phyloP scores from a whole-genome alignment of 202 grass and related monocot species.

The Alloteropsis angusta region DNA sequence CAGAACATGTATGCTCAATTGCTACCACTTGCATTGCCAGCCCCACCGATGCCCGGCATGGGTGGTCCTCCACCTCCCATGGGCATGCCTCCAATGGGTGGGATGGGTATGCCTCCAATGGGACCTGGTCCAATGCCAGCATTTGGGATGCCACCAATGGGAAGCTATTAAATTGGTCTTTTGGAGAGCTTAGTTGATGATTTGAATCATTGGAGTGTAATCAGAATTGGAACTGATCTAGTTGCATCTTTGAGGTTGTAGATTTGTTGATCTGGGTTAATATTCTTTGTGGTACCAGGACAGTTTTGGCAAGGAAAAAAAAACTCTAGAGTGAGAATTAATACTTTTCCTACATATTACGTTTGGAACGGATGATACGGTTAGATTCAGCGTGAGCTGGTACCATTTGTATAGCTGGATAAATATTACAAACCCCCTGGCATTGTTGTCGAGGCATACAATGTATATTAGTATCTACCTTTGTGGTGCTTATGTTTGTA shows the following conservation, averaged over 20 bases:
- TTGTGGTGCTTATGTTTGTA: no score
- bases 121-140: constrained; percentile 55
- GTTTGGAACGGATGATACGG: not conserved
- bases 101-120: constrained; percentile 69
- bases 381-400: constrained; percentile 12
- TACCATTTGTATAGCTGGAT: constrained; percentile 45
- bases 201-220: not conserved
- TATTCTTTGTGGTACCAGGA: constrained; percentile 55
- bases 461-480: not conserved
- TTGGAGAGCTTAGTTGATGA: constrained; percentile 9
- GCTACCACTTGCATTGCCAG: constrained; percentile 83
- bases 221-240: not conserved
- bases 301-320: constrained; percentile 25
- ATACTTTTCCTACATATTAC: not conserved
- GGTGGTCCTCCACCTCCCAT: constrained; percentile 50
- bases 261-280: constrained; percentile 5
- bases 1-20: constrained; percentile 98
- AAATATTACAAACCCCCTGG: not conserved
- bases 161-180: constrained; percentile 50
- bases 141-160: constrained; percentile 85
- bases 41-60: constrained; percentile 69
- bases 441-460: not conserved
- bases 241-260: constrained; percentile 13
- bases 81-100: constrained; percentile 68
- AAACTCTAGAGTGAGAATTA: constrained; percentile 2